Percentiles rank a stretch among this genome's conserved stretches.
Conservation (phyloP, 2,329 filamentous ascomycete genomes). For the Sordariomycetes sp. region DNA sequence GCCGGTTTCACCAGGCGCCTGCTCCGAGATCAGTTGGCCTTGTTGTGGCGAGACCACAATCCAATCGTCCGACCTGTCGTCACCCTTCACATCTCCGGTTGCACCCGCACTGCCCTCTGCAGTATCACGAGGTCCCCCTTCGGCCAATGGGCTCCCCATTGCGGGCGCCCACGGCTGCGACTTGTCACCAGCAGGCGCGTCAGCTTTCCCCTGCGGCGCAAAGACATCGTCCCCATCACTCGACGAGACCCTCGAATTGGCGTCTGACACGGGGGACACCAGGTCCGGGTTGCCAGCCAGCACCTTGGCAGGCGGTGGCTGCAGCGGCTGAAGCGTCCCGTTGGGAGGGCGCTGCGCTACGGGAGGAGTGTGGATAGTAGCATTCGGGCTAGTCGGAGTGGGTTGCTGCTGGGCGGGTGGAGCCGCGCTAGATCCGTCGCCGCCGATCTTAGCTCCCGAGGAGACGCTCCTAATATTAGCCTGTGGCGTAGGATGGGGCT, state of each 20-base stretch:
- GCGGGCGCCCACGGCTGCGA: conserved; percentile 1
- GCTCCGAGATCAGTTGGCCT: background rate
- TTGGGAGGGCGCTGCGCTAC: background rate
- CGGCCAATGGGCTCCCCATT: conserved; percentile 1
- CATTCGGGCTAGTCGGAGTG: background rate
- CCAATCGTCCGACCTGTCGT: conserved; percentile 13
- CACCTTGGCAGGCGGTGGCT: conserved; percentile 7
- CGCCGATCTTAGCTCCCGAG: conserved; percentile 28
- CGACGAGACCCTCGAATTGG: conserved; percentile 4
- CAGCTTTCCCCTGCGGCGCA: background rate
- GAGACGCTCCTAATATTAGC: conserved; percentile 29
- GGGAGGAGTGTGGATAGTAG: background rate
- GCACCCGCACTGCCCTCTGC: background rate
- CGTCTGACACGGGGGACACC: conserved; percentile 21
- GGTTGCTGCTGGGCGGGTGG: background rate
- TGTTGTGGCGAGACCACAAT: conserved; percentile 14
- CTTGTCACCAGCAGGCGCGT: background rate
- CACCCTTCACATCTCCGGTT: background rate
- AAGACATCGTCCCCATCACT: conserved; percentile 4
- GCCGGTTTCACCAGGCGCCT: background rate
- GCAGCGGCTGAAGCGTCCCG: conserved; percentile 1
- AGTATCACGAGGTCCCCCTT: background rate
- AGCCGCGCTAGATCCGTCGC: conserved; percentile 13
- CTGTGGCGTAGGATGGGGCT: conserved; percentile 17
- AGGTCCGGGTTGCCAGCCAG: conserved; percentile 13